Percentiles rank a stretch among this genome's conserved stretches.
These are phyloP conservation scores for Lagenaria siceraria DNA, from an alignment of 306 rosid species.

Conservation along the genomic window DNA sequence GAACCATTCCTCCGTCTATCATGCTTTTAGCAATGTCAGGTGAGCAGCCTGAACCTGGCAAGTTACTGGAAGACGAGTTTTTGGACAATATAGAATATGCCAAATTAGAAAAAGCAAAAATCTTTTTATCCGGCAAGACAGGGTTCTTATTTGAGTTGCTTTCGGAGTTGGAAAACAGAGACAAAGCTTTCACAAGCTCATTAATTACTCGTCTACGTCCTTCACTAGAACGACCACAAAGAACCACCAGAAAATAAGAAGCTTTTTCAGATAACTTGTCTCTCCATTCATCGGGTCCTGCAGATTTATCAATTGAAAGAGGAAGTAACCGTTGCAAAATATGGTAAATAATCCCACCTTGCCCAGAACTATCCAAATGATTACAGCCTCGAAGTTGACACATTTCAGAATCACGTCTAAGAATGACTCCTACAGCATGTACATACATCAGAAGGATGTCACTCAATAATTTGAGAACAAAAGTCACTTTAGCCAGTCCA, in stretches of 20 bases:
- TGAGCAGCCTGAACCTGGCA: slow-evolving; percentile 91
- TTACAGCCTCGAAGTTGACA: slow-evolving; percentile 66
- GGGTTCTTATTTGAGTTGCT: slow-evolving; percentile 40
- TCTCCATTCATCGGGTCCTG: slow-evolving; percentile 98
- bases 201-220: slow-evolving; percentile 82
- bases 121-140: slow-evolving; percentile 79
- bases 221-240: slow-evolving; percentile 91
- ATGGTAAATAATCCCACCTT: slow-evolving; percentile 67
- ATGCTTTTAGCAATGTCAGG: slow-evolving; percentile 94
- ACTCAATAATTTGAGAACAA: slow-evolving; percentile 85
- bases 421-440: slow-evolving; percentile 86
- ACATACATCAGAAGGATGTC: slow-evolving; percentile 93
- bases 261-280: slow-evolving; percentile 87
- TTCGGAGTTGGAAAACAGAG: slow-evolving; percentile 48
- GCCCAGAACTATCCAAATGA: slow-evolving; percentile 51
- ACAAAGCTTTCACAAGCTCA: slow-evolving; percentile 77
- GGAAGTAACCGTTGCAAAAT: slow-evolving; percentile 70
- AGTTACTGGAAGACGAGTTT: slow-evolving; percentile 77
- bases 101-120: slow-evolving; percentile 68
- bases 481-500: slow-evolving; percentile 85
- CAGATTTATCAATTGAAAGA: slow-evolving; percentile 68
- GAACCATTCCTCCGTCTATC: slow-evolving; percentile 94
- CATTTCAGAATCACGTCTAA: slow-evolving; percentile 82
- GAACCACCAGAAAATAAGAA: slow-evolving; percentile 81
- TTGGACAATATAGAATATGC: slow-evolving; percentile 81